Conservation (phyloP, 306 rosid genomes). For the Gastrolobium bilobum region DNA sequence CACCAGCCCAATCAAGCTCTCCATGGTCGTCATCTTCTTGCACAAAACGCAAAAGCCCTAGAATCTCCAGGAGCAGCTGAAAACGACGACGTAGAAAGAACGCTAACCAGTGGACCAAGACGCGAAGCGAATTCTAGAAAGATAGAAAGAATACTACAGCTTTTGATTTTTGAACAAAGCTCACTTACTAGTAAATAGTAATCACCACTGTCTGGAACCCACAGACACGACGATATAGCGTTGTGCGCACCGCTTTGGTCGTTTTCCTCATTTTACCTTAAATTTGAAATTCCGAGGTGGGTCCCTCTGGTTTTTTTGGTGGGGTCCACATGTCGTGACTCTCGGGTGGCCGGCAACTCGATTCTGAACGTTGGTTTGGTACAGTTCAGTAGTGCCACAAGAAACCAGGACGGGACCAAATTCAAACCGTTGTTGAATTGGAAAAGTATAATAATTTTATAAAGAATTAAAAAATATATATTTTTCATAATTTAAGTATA, state of each 20-base stretch:
- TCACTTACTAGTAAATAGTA: neutral
- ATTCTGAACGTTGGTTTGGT: neutral
- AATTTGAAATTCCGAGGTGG: slow-evolving; percentile 35
- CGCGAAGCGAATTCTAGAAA: neutral
- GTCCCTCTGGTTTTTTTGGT: slow-evolving; percentile 9
- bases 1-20: slow-evolving; percentile 98
- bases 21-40: slow-evolving; percentile 85
- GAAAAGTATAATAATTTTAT: too few relatives aligned
- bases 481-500: too few relatives aligned
- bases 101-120: slow-evolving; percentile 6
- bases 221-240: neutral
- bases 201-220: slow-evolving; percentile 6
- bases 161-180: neutral
- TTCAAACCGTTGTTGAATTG: too few relatives aligned
- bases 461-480: too few relatives aligned
- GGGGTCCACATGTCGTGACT: slow-evolving; percentile 14
- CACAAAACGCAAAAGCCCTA: slow-evolving; percentile 49
- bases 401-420: too few relatives aligned
- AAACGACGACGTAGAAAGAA: slow-evolving; percentile 42
- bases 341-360: too few relatives aligned
- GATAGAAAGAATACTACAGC: neutral
- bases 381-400: neutral
- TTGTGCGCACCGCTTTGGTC: slow-evolving; percentile 35
- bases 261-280: slow-evolving; percentile 1
- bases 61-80: slow-evolving; percentile 4